These are phyloP conservation scores for Zizania palustris DNA, from an alignment of 202 grass and related monocot genomes.

Conservation along the genomic window DNA sequence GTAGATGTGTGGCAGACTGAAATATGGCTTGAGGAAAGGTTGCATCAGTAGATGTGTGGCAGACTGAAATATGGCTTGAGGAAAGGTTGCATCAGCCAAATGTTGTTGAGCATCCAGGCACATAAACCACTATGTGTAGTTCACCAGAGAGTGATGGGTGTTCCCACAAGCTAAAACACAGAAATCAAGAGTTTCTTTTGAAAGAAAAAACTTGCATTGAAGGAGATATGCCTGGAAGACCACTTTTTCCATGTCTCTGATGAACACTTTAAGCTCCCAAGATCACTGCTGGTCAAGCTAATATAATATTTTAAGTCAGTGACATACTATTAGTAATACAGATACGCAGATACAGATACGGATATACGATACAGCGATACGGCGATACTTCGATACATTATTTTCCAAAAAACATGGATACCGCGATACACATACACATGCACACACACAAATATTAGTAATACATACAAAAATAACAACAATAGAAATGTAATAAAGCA, in stretches of 20 bases:
- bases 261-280: slow-evolving; percentile 48
- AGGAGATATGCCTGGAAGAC: slow-evolving; percentile 52
- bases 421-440: too few relatives aligned
- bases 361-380: background rate
- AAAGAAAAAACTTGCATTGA: slow-evolving; percentile 52
- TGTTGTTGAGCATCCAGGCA: slow-evolving; percentile 53
- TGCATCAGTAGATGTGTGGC: slow-evolving; percentile 41
- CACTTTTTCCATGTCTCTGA: slow-evolving; percentile 77
- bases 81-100: slow-evolving; percentile 52
- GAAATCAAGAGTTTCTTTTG: slow-evolving; percentile 74
- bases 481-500: too few relatives aligned
- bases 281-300: slow-evolving; percentile 60
- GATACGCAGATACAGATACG: background rate
- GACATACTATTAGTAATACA: background rate
- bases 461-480: too few relatives aligned
- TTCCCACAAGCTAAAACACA: slow-evolving; percentile 59
- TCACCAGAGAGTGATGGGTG: slow-evolving; percentile 60
- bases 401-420: too few relatives aligned
- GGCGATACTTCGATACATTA: background rate
- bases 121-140: slow-evolving; percentile 74
- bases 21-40: slow-evolving; percentile 55
- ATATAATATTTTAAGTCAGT: slow-evolving; percentile 39
- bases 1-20: slow-evolving; percentile 51
- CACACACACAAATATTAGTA: too few relatives aligned
- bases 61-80: slow-evolving; percentile 57